These are phyloP conservation scores for Fomitiporia mediterranea DNA, from an alignment of 1,284 basidiomycete species.

Conservation along the genomic window DNA sequence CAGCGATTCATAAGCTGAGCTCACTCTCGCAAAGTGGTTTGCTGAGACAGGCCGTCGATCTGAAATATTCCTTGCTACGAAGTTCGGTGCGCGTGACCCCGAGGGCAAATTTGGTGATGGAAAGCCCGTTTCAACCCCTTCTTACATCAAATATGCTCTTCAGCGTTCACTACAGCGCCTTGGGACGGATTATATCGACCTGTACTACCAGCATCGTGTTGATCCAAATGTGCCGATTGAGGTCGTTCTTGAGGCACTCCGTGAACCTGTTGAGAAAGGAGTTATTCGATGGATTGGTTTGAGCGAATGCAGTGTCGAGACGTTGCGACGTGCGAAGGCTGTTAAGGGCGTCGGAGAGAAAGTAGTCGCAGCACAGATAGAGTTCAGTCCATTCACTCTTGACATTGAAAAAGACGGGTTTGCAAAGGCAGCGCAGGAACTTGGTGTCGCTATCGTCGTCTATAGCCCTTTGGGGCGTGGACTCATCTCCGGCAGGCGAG, in stretches of 20 bases:
- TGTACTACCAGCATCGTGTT: slow-evolving; percentile 31
- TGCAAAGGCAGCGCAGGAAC: slow-evolving; percentile 29
- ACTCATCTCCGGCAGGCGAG: slow-evolving; percentile 34
- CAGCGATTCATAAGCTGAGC: slow-evolving; percentile 9
- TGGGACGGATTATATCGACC: slow-evolving; percentile 28
- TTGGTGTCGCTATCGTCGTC: slow-evolving; percentile 36
- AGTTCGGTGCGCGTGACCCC: slow-evolving; percentile 23
- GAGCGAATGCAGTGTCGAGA: slow-evolving; percentile 35
- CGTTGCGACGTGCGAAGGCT: slow-evolving; percentile 33
- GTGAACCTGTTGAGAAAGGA: slow-evolving; percentile 29
- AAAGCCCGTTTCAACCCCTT: slow-evolving; percentile 24
- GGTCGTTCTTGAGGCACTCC: slow-evolving; percentile 31
- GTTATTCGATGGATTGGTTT: slow-evolving; percentile 32
- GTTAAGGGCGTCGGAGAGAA: slow-evolving; percentile 21
- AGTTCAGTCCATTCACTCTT: slow-evolving; percentile 32
- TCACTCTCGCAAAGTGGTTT: slow-evolving; percentile 20
- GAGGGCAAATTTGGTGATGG: slow-evolving; percentile 8
- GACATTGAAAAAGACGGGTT: slow-evolving; percentile 29
- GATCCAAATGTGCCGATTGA: slow-evolving; percentile 33
- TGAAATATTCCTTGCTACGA: slow-evolving; percentile 31
- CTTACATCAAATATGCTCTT: slow-evolving; percentile 23
- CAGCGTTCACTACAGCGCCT: slow-evolving; percentile 26
- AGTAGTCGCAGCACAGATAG: slow-evolving; percentile 30
- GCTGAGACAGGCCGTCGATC: slow-evolving; percentile 23
- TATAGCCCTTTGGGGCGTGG: slow-evolving; percentile 38